Conservation (phyloP, 163 green algal genomes). For the Chloromonas sp. region DNA sequence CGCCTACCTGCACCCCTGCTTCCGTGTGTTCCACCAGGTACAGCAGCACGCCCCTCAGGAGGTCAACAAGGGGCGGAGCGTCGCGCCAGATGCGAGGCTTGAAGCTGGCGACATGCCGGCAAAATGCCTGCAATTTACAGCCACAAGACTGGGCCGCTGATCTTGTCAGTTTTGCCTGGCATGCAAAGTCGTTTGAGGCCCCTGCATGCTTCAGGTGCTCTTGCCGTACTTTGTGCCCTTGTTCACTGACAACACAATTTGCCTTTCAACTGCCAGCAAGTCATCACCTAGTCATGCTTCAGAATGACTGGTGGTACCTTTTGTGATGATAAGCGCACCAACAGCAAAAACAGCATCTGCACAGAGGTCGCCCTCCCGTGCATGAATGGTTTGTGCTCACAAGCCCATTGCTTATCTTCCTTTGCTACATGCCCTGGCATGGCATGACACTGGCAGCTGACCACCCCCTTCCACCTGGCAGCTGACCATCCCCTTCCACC, state of each 20-base stretch:
- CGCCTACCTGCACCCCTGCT: conserved; percentile 11
- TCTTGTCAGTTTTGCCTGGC: background rate
- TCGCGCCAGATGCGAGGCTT: conserved; percentile 34
- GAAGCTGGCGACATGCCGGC: conserved; percentile 27
- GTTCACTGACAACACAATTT: background rate
- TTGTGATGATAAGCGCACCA: too few relatives aligned
- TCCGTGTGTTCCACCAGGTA: conserved; percentile 31
- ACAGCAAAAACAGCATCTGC: too few relatives aligned
- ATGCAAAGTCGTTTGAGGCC: background rate
- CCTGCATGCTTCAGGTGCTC: background rate
- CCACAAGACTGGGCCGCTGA: background rate
- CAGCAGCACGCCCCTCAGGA: conserved; percentile 32
- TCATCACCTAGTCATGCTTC: background rate
- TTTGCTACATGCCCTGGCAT: too few relatives aligned
- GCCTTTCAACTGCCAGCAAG: background rate
- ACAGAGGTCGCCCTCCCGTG: too few relatives aligned
- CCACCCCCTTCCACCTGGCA: too few relatives aligned
- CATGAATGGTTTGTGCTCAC: too few relatives aligned
- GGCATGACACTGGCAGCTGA: too few relatives aligned
- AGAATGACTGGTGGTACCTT: too few relatives aligned
- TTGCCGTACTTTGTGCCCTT: too few relatives aligned
- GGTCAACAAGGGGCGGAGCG: conserved; percentile 34
- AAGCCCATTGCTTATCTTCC: too few relatives aligned
- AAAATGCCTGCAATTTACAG: conserved; percentile 12
- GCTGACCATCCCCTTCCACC: too few relatives aligned